These are phyloP conservation scores for Nepenthes alata DNA, from an alignment of 179 eudicot genomes.

Conservation along the genomic window DNA sequence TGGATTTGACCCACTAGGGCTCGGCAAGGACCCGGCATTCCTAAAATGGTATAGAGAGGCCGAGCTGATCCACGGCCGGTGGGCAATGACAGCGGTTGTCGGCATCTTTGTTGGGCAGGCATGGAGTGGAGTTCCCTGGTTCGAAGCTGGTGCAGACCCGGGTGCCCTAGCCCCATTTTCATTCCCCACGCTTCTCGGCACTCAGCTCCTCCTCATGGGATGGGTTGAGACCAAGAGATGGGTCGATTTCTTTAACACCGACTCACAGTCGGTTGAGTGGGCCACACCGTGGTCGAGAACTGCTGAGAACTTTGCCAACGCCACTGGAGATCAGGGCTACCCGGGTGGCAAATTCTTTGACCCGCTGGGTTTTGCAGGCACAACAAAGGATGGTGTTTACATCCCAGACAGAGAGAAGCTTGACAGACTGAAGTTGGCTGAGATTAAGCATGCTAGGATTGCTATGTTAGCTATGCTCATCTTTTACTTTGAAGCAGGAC, in stretches of 20 bases:
- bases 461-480: conserved; percentile 90
- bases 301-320: conserved; percentile 68
- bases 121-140: conserved; percentile 89
- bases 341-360: conserved; percentile 96
- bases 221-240: conserved; percentile 98
- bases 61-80: conserved; percentile 90
- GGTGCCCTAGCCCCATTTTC: conserved; percentile 86
- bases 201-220: conserved; percentile 93
- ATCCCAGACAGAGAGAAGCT: conserved; percentile 62
- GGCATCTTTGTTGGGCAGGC: conserved; percentile 94
- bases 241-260: conserved; percentile 92
- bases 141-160: conserved; percentile 87
- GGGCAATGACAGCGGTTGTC: conserved; percentile 87
- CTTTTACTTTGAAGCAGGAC: conserved; percentile 91
- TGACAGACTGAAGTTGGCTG: conserved; percentile 78
- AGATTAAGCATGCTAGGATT: conserved; percentile 85
- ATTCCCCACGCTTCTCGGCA: conserved; percentile 65
- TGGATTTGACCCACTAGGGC: conserved; percentile 92
- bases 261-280: conserved; percentile 90
- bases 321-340: conserved; percentile 86
- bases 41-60: conserved; percentile 96
- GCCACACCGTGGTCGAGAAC: conserved; percentile 94
- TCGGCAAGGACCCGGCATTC: conserved; percentile 94
- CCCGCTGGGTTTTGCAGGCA: conserved; percentile 64
- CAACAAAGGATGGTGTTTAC: conserved; percentile 43